Evolutionary conservation across 495 filamentous ascomycete genomes (phyloP).

Genomic region (Podospora pseudopauciseta): DNA sequence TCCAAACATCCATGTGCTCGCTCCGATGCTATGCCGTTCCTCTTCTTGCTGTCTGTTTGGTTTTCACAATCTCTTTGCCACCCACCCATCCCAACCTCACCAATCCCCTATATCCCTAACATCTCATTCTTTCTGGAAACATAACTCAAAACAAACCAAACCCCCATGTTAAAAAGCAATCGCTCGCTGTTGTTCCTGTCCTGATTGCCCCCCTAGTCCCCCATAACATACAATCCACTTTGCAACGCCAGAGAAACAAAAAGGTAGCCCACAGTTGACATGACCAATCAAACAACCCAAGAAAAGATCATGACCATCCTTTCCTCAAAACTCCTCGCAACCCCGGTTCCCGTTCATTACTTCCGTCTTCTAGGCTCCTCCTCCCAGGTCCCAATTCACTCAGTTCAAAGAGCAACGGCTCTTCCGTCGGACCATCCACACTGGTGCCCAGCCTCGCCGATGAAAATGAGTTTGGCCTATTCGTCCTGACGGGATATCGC

Average conservation of each 20-base stretch:
- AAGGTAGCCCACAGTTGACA: not conserved
- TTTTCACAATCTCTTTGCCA: not conserved
- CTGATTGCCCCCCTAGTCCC: not conserved
- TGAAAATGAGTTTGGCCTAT: slow-evolving; percentile 28
- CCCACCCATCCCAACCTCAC: not conserved
- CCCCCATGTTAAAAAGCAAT: not conserved
- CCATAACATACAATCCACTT: not conserved
- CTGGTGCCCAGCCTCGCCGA: slow-evolving; percentile 52
- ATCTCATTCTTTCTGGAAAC: not conserved
- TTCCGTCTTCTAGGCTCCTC: slow-evolving; percentile 68
- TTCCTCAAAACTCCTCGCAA: slow-evolving; percentile 18
- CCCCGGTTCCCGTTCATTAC: slow-evolving; percentile 33
- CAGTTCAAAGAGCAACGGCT: slow-evolving; percentile 83
- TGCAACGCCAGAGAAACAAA: not conserved
- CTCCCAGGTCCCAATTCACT: slow-evolving; percentile 71
- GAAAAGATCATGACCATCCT: slow-evolving; percentile 19
- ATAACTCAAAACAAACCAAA: not conserved
- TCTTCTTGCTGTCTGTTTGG: not conserved
- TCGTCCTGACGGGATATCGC: not conserved
- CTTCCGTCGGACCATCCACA: slow-evolving; percentile 54
- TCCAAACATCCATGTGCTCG: not conserved
- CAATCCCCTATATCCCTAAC: not conserved
- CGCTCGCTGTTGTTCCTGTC: not conserved
- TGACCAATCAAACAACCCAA: not conserved
- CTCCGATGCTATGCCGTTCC: not conserved